These are phyloP conservation scores for Coffea humblotiana DNA, from an alignment of 305 asterid genomes.

Conservation along the genomic window DNA sequence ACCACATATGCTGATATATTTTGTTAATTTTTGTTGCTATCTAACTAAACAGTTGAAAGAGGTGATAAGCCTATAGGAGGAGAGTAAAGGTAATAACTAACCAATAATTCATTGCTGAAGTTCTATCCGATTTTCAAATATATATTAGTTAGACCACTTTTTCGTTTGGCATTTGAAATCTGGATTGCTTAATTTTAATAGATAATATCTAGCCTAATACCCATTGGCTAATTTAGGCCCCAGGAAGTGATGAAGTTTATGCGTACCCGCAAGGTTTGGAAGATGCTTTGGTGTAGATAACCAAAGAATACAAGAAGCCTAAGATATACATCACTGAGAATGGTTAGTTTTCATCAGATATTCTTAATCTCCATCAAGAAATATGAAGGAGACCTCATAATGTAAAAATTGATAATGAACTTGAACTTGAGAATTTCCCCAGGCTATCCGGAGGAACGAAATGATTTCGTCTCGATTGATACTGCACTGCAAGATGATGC, in stretches of 20 bases:
- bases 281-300: not conserved
- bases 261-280: not conserved
- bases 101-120: not conserved
- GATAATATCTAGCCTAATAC: too few relatives aligned
- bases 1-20: too few relatives aligned
- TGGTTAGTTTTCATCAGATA: not conserved
- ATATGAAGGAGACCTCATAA: not conserved
- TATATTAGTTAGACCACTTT: too few relatives aligned
- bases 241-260: not conserved
- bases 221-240: not conserved
- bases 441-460: not conserved
- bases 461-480: not conserved
- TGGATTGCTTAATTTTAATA: not conserved
- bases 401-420: too few relatives aligned
- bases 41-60: not conserved
- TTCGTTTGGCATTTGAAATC: too few relatives aligned
- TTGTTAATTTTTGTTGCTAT: too few relatives aligned
- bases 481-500: not conserved
- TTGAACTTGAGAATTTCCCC: not conserved
- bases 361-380: not conserved
- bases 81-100: not conserved
- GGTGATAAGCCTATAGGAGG: not conserved
- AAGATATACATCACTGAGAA: not conserved
- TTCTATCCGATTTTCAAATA: not conserved
- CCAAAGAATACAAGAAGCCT: not conserved